Base-by-base conservation (phyloP, 2,329 filamentous ascomycete genomes). In the Alternaria novae-zelandiae region DNA sequence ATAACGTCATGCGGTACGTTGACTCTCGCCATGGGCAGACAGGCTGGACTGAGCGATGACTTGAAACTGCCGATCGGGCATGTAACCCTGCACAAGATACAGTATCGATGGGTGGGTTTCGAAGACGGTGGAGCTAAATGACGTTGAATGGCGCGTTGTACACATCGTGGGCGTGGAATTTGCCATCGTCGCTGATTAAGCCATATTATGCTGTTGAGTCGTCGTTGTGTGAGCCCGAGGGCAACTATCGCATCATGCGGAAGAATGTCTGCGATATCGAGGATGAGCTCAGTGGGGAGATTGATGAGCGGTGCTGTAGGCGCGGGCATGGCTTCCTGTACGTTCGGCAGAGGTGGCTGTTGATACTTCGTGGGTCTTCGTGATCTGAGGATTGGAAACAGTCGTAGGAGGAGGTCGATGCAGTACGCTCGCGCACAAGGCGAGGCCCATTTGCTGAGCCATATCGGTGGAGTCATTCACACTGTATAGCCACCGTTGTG, bases 231-330 rank as follows among this genome's bases (percentile, higher is more conserved):
- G 45, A 83, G 76, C 47, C 80, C 80, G 10, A 83, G 72, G 4
- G 82, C 74, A 9, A 83, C 68, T 20, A 78, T 69, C 25, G 71
- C 76, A 44, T 82, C 79, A 1, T 70, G 69, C 6, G 78, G 71
- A 9, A 84, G 76, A 63, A 77, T 64, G 26, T 78, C 68, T 45
- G 71, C 64, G 47, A 83, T 74, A 46, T 81, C 78, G 57, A 78
- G 67, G 21, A 82, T 76, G 5, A 83, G 72, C 65, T 84, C 82
- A 28, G 74, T 69, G 10, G 82, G 82, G 9, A 83, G 77, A 47
- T 50, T 59, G 12, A 74, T 65, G 17, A 79, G 53, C 12, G 63
- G 65, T 41, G 53, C 43, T 21, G 57, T 20, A 3, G 62, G 11
- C 6, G 47, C 36, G 8, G 56, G 50, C 67, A 72, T 73, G 17